Percentiles rank a stretch among this genome's conserved stretches.
phyloP scores from a whole-genome alignment of 768 basidiomycete species.

The Xerocomus spinulosus region DNA sequence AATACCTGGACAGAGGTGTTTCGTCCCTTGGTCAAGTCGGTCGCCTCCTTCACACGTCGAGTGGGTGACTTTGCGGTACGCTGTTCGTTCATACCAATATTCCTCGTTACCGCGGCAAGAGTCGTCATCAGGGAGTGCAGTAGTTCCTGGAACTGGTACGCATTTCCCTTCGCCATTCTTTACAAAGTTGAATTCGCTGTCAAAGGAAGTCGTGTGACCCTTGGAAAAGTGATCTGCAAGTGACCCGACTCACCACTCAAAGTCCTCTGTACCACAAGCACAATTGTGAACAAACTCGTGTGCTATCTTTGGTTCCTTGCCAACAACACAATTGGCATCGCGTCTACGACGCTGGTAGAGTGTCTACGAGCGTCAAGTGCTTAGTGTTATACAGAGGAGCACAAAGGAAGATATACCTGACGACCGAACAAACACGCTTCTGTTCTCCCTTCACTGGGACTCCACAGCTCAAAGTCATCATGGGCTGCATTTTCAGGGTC shows the following conservation, averaged over 20 bases:
- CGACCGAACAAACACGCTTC: conserved; percentile 91
- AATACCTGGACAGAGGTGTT: conserved; percentile 81
- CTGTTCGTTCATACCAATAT: conserved; percentile 92
- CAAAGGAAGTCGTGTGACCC: not conserved
- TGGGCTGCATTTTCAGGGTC: conserved; percentile 64
- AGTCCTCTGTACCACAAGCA: conserved; percentile 67
- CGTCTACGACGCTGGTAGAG: conserved; percentile 88
- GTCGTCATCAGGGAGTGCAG: conserved; percentile 56
- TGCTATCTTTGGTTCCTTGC: conserved; percentile 52
- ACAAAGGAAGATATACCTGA: conserved; percentile 47
- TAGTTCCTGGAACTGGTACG: conserved; percentile 67
- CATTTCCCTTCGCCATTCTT: conserved; percentile 69
- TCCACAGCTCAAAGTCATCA: conserved; percentile 98
- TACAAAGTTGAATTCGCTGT: conserved; percentile 89
- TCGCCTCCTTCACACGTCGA: conserved; percentile 81
- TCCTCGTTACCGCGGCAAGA: conserved; percentile 59
- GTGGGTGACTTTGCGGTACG: conserved; percentile 86
- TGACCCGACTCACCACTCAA: conserved; percentile 77
- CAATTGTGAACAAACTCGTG: conserved; percentile 65
- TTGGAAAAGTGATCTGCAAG: not conserved
- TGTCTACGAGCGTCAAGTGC: conserved; percentile 44
- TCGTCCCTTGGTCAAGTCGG: conserved; percentile 69
- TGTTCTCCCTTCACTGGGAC: conserved; percentile 82
- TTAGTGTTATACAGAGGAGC: not conserved
- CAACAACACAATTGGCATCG: conserved; percentile 78